These are phyloP conservation scores for Guadua angustifolia DNA, from an alignment of 176 grass and related monocot species.

Conservation along the genomic window DNA sequence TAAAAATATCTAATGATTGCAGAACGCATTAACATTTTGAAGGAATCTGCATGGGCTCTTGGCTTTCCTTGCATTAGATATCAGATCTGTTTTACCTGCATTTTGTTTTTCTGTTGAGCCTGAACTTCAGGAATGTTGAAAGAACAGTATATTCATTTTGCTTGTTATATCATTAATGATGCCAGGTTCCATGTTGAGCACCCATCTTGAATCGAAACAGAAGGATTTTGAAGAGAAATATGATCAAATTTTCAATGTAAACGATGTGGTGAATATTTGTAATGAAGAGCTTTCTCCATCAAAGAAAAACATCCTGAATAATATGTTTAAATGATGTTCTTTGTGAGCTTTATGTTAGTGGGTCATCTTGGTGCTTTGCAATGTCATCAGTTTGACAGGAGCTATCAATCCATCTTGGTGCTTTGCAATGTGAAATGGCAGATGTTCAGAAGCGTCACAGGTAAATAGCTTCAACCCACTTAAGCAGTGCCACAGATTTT, in stretches of 20 bases:
- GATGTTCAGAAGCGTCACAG: slow-evolving; percentile 66
- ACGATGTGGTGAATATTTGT: too few relatives aligned
- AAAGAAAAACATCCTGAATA: too few relatives aligned
- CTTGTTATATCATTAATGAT: slow-evolving; percentile 36
- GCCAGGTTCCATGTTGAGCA: too few relatives aligned
- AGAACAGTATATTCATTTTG: slow-evolving; percentile 11
- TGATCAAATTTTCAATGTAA: slow-evolving; percentile 58
- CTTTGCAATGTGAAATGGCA: slow-evolving; percentile 66
- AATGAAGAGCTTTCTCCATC: too few relatives aligned
- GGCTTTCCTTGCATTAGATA: slow-evolving; percentile 18
- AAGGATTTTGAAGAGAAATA: slow-evolving; percentile 86
- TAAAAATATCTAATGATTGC: slow-evolving; percentile 50
- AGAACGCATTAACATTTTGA: slow-evolving; percentile 56
- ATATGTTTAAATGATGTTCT: too few relatives aligned
- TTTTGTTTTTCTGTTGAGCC: slow-evolving; percentile 35
- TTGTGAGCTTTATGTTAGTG: too few relatives aligned
- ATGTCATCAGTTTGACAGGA: slow-evolving; percentile 71
- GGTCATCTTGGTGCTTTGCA: too few relatives aligned
- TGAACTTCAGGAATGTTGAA: slow-evolving; percentile 23
- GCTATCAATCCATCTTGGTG: slow-evolving; percentile 57
- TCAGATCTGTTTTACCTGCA: too few relatives aligned
- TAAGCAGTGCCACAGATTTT: slow-evolving; percentile 1
- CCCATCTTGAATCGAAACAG: too few relatives aligned
- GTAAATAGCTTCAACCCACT: slow-evolving; percentile 41
- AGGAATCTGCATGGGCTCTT: slow-evolving; percentile 17